Percentiles rank a stretch among this genome's conserved stretches.
Conservation (phyloP, 768 basidiomycete genomes). For the Naganishia friedmannii region DNA sequence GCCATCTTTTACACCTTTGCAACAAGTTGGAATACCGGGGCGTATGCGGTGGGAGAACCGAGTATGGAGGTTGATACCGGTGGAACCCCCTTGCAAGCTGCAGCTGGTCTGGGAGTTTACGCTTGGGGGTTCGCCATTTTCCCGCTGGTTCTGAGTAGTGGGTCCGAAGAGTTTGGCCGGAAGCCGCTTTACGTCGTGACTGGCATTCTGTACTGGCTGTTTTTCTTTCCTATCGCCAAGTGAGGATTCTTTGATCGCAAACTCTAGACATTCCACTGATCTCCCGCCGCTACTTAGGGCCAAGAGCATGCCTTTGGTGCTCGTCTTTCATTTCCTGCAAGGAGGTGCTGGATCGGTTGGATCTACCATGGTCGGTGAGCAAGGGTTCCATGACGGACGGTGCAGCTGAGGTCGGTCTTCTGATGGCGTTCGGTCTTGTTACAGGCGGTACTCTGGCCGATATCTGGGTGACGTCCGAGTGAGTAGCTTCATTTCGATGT, state of each 20-base stretch:
- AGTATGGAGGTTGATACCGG: conserved; percentile 44
- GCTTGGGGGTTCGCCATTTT: conserved; percentile 47
- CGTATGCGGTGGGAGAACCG: conserved; percentile 34
- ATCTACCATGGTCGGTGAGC: conserved; percentile 52
- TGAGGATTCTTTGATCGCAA: conserved; percentile 1
- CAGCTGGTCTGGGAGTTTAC: conserved; percentile 44
- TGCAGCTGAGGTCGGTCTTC: too few relatives aligned
- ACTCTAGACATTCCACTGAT: background rate
- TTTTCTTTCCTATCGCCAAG: conserved; percentile 28
- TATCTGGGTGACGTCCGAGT: conserved; percentile 46
- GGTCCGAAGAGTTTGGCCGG: conserved; percentile 42
- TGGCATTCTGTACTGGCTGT: conserved; percentile 37
- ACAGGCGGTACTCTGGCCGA: conserved; percentile 54
- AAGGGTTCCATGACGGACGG: too few relatives aligned
- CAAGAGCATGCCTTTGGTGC: conserved; percentile 48
- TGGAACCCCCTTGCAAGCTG: conserved; percentile 34
- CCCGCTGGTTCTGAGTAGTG: conserved; percentile 43
- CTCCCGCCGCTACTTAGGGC: conserved; percentile 38
- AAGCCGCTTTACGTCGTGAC: conserved; percentile 46
- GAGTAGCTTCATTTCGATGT: background rate
- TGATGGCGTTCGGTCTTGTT: too few relatives aligned
- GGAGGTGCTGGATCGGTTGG: conserved; percentile 52
- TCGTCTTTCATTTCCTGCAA: conserved; percentile 49
- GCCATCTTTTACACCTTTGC: conserved; percentile 43
- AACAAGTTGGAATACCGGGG: conserved; percentile 29